phyloP scores from a whole-genome alignment of 257 asterid genomes.

The Solanum lycopersicoides region DNA sequence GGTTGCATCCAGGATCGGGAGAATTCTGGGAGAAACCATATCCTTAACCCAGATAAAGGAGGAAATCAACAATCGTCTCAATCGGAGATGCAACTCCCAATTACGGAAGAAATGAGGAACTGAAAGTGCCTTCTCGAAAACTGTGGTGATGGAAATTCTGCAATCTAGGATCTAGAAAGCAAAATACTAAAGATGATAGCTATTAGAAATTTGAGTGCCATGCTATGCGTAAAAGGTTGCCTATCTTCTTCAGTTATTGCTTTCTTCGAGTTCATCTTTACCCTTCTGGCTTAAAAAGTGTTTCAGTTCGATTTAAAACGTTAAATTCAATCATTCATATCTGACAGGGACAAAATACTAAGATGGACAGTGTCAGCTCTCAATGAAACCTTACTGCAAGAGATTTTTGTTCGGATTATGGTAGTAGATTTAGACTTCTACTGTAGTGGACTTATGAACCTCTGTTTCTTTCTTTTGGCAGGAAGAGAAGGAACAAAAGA shows the following conservation, averaged over 20 bases:
- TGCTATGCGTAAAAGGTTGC: neutral
- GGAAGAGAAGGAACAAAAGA: slow-evolving; percentile 81
- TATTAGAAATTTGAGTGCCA: neutral
- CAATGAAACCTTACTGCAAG: neutral
- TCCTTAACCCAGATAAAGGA: neutral
- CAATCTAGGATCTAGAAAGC: neutral
- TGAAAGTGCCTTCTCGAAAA: neutral
- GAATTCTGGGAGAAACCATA: neutral
- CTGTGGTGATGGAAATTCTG: neutral
- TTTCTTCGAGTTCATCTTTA: neutral
- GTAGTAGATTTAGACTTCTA: neutral
- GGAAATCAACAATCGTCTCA: neutral
- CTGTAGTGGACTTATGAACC: neutral
- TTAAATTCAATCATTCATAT: neutral
- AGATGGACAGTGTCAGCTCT: neutral
- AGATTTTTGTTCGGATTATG: neutral
- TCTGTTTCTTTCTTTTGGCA: slow-evolving; percentile 15
- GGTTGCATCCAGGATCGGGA: neutral
- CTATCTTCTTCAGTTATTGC: neutral
- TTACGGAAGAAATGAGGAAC: neutral
- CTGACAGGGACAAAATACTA: neutral
- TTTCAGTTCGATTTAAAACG: neutral
- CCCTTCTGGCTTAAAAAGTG: neutral
- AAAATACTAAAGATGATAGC: neutral
- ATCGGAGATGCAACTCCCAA: neutral